Percentiles rank a stretch among this genome's conserved stretches.
phyloP scores from a whole-genome alignment of 1,284 basidiomycete species.

The Wolfiporia cocos region DNA sequence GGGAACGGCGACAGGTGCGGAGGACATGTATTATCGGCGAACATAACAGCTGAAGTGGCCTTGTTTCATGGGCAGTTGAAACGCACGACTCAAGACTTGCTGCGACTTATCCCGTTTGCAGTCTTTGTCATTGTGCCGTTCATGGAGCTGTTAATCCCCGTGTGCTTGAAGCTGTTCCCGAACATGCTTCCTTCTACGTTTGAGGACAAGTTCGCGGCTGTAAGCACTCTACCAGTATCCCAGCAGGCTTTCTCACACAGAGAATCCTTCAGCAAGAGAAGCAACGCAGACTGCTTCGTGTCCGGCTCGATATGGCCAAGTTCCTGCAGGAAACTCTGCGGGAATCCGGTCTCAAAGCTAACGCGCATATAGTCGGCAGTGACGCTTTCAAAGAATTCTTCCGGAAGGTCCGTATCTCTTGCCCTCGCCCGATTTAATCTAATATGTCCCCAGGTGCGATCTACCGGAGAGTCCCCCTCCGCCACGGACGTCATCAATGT shows the following conservation, averaged over 20 bases:
- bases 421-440: slow-evolving; percentile 2
- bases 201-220: slow-evolving; percentile 92
- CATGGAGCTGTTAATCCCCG: slow-evolving; percentile 97
- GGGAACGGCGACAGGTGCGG: slow-evolving; percentile 86
- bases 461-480: slow-evolving; percentile 92
- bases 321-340: slow-evolving; percentile 97
- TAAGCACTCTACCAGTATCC: too few relatives aligned
- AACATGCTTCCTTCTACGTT: slow-evolving; percentile 99
- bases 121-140: slow-evolving; percentile 96
- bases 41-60: slow-evolving; percentile 3
- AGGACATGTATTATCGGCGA: too few relatives aligned
- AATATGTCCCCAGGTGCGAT: slow-evolving; percentile 59
- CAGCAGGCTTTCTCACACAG: too few relatives aligned
- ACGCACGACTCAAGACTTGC: slow-evolving; percentile 88
- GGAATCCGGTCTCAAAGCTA: slow-evolving; percentile 90
- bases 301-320: slow-evolving; percentile 98
- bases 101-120: slow-evolving; percentile 92
- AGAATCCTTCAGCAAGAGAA: slow-evolving; percentile 85
- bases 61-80: slow-evolving; percentile 52
- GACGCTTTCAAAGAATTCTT: slow-evolving; percentile 99
- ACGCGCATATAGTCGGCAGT: slow-evolving; percentile 85
- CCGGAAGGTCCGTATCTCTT: slow-evolving; percentile 65
- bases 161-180: slow-evolving; percentile 96
- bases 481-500: slow-evolving; percentile 88
- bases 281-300: slow-evolving; percentile 90